Evolutionary conservation across 1,284 basidiomycete species (phyloP).

Genomic region (Cutaneotrichosporon cyanovorans): DNA sequence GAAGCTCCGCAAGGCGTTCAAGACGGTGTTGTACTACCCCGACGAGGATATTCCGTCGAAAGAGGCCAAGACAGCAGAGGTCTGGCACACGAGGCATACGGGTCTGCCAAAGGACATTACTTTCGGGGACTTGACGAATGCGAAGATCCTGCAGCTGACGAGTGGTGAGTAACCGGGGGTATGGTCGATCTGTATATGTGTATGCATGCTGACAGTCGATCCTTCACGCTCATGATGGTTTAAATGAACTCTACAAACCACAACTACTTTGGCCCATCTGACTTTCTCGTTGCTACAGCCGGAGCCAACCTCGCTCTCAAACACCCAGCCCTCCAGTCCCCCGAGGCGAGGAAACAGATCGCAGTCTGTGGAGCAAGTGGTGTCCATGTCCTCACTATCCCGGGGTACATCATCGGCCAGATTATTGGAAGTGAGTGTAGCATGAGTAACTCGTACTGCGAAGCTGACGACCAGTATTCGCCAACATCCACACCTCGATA

Average conservation of each 20-base stretch:
- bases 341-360: conserved; percentile 26
- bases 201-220: no score
- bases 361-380: conserved; percentile 33
- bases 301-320: conserved; percentile 33
- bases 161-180: conserved; percentile 21
- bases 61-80: conserved; percentile 21
- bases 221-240: no score
- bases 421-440: conserved; percentile 31
- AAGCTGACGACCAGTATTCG: conserved; percentile 21
- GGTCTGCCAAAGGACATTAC: conserved; percentile 22
- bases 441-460: background rate
- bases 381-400: conserved; percentile 39
- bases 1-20: conserved; percentile 23
- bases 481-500: conserved; percentile 27
- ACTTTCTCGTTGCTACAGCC: conserved; percentile 11
- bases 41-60: conserved; percentile 18
- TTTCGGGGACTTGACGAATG: conserved; percentile 20
- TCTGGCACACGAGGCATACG: conserved; percentile 24
- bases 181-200: no score
- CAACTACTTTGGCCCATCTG: background rate
- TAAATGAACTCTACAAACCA: background rate
- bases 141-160: conserved; percentile 34
- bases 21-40: conserved; percentile 30
- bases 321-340: conserved; percentile 20
- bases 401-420: conserved; percentile 38